Evolutionary conservation across 2,329 filamentous ascomycete species (phyloP).

Genomic region (Zopfia rhizophila): DNA sequence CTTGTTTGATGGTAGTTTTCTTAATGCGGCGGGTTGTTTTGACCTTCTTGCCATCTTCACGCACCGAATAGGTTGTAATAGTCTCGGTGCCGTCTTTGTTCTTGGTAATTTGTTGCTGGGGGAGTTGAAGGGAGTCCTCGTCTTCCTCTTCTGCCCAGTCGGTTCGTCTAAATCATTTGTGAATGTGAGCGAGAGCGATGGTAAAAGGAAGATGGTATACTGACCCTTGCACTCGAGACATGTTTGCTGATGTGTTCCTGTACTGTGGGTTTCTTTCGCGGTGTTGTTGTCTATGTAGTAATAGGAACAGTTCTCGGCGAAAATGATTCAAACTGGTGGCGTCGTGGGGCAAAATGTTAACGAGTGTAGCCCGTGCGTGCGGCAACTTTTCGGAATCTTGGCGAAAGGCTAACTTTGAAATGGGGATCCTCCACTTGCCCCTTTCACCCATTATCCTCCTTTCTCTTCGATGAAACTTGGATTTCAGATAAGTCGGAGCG

Average conservation of each 20-base stretch:
- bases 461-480: too few species aligned
- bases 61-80: slow-evolving; percentile 86
- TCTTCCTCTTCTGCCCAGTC: slow-evolving; percentile 98
- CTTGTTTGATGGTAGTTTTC: slow-evolving; percentile 88
- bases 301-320: not conserved
- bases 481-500: too few species aligned
- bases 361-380: too few species aligned
- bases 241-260: slow-evolving; percentile 27
- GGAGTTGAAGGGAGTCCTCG: slow-evolving; percentile 85
- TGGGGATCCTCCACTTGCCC: too few species aligned
- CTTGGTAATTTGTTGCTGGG: slow-evolving; percentile 85
- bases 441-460: too few species aligned
- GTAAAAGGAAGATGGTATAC: slow-evolving; percentile 13
- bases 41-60: slow-evolving; percentile 94
- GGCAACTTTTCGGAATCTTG: too few species aligned
- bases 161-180: slow-evolving; percentile 59
- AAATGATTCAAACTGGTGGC: not conserved
- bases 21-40: slow-evolving; percentile 97
- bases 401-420: too few species aligned
- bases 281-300: not conserved
- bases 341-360: slow-evolving; percentile 14
- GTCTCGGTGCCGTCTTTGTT: slow-evolving; percentile 99
- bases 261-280: not conserved
- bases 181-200: slow-evolving; percentile 22
- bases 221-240: slow-evolving; percentile 53